These are phyloP conservation scores for Calonectria montana DNA, from an alignment of 2,329 filamentous ascomycete genomes.

Conservation along the genomic window DNA sequence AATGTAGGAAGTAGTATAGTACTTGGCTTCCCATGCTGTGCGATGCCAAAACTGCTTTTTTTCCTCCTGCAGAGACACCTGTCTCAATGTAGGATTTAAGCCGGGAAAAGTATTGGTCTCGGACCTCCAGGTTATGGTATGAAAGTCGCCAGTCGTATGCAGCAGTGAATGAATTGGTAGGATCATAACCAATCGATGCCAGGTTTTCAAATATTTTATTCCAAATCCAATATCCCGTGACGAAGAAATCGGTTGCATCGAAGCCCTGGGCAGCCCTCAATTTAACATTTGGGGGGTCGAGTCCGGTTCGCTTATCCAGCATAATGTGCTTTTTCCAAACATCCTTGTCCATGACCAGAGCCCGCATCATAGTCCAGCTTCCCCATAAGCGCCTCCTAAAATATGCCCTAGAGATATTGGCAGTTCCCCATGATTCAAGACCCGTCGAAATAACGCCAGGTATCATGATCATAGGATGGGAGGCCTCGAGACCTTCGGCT, in stretches of 20 bases:
- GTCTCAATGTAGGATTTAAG: conserved; percentile 92
- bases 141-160: conserved; percentile 93
- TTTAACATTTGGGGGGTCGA: conserved; percentile 92
- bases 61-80: conserved; percentile 76
- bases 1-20: conserved; percentile 83
- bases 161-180: conserved; percentile 77
- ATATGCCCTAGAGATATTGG: conserved; percentile 85
- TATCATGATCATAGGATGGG: conserved; percentile 95
- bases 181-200: conserved; percentile 95
- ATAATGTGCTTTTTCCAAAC: conserved; percentile 97
- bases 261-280: conserved; percentile 94
- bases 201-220: conserved; percentile 98
- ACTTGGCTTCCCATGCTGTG: conserved; percentile 99
- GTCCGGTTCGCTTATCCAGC: conserved; percentile 90
- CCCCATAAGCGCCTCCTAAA: conserved; percentile 97
- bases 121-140: conserved; percentile 87
- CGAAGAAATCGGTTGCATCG: conserved; percentile 96
- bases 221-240: conserved; percentile 97
- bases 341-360: conserved; percentile 91
- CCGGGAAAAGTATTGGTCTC: conserved; percentile 94
- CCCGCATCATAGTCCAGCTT: conserved; percentile 99
- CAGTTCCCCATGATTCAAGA: conserved; percentile 95
- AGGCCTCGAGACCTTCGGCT: conserved; percentile 81
- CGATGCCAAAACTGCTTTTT: conserved; percentile 87
- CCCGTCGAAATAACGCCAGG: conserved; percentile 98